Evolutionary conservation across 1,284 basidiomycete genomes (phyloP).

Genomic region (Hymenochaete sp.): DNA sequence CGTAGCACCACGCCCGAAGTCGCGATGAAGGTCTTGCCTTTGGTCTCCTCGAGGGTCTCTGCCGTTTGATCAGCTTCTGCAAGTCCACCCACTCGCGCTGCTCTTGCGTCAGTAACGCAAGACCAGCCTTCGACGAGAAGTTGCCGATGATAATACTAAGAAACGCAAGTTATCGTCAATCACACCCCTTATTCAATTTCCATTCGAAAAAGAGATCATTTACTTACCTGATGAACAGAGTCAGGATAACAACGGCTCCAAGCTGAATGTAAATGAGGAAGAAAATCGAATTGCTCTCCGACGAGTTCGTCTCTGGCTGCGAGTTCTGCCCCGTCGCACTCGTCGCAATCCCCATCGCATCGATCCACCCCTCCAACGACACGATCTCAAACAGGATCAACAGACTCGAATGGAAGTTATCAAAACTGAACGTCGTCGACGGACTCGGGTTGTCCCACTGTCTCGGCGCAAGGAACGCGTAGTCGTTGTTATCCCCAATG

Average conservation of each 20-base stretch:
- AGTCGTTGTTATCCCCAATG: slow-evolving; percentile 36
- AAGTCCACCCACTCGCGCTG: slow-evolving; percentile 96
- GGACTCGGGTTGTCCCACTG: slow-evolving; percentile 85
- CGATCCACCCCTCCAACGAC: slow-evolving; percentile 92
- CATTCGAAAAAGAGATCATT: not conserved
- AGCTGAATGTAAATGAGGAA: slow-evolving; percentile 91
- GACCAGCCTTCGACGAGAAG: slow-evolving; percentile 81
- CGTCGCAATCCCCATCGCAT: slow-evolving; percentile 82
- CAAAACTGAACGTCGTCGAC: slow-evolving; percentile 86
- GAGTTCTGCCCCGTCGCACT: slow-evolving; percentile 62
- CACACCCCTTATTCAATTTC: not conserved
- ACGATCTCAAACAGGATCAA: slow-evolving; percentile 97
- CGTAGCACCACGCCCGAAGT: slow-evolving; percentile 83
- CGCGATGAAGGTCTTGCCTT: slow-evolving; percentile 45
- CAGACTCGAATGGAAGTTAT: slow-evolving; percentile 78
- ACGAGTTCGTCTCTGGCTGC: slow-evolving; percentile 67
- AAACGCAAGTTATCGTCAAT: not conserved
- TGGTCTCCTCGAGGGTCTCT: slow-evolving; percentile 80
- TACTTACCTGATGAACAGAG: slow-evolving; percentile 74
- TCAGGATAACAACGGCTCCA: slow-evolving; percentile 85
- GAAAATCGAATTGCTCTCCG: slow-evolving; percentile 83
- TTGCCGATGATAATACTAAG: slow-evolving; percentile 90
- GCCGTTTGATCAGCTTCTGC: slow-evolving; percentile 80
- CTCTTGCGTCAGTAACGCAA: slow-evolving; percentile 76
- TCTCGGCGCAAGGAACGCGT: slow-evolving; percentile 71